Evolutionary conservation across 768 basidiomycete genomes (phyloP).

Genomic region (Agaricus sinodeliciosus): DNA sequence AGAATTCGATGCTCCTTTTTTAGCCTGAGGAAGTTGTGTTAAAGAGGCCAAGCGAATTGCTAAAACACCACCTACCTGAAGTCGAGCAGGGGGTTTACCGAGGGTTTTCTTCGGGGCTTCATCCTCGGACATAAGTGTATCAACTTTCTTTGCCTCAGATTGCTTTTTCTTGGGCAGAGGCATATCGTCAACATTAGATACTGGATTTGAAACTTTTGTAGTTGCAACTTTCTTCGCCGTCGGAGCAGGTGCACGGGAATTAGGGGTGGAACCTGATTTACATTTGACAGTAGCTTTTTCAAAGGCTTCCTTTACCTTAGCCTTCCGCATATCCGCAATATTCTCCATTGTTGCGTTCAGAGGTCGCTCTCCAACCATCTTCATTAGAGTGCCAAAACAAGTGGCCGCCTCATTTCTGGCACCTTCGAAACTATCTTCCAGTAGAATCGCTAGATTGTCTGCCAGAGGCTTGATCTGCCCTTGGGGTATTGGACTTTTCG

Average conservation of each 20-base stretch:
- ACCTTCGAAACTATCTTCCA: constrained; percentile 87
- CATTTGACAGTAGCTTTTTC: constrained; percentile 91
- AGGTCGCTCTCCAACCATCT: constrained; percentile 91
- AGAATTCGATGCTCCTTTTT: constrained; percentile 39
- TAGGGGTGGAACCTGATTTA: constrained; percentile 55
- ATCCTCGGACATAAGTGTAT: constrained; percentile 11
- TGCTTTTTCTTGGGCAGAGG: constrained; percentile 37
- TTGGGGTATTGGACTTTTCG: constrained; percentile 61
- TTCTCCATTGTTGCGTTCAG: constrained; percentile 83
- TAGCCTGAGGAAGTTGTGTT: constrained; percentile 26
- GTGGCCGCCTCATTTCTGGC: constrained; percentile 87
- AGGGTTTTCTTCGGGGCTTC: constrained; percentile 35
- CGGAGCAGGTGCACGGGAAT: constrained; percentile 43
- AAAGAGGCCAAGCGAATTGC: not conserved
- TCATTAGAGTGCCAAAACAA: constrained; percentile 87
- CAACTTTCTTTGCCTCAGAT: constrained; percentile 18
- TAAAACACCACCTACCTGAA: constrained; percentile 12
- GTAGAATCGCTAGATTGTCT: constrained; percentile 63
- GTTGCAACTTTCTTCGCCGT: constrained; percentile 25
- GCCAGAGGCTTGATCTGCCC: constrained; percentile 78
- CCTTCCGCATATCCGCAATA: constrained; percentile 80
- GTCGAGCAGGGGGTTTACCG: constrained; percentile 45
- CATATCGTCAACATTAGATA: constrained; percentile 19
- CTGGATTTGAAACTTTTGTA: constrained; percentile 16
- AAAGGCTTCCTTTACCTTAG: constrained; percentile 90